A percentile compares a stretch with the other conserved stretches of the same genome.
phyloP scores from a whole-genome alignment of 352 stramenopile species.

The Pythium guiyangense region DNA sequence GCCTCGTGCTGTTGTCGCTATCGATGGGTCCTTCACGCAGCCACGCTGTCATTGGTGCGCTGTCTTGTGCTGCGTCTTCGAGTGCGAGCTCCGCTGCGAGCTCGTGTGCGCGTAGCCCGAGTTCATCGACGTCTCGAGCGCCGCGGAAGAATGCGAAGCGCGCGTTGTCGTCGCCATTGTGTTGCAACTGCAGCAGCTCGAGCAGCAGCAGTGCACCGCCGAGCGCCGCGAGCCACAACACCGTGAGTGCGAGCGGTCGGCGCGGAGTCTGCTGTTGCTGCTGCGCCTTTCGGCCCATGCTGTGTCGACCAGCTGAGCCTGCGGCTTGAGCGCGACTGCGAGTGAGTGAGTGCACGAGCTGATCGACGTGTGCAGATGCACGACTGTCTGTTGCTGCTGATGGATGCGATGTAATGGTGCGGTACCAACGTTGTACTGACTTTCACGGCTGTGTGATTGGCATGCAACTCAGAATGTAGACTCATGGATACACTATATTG shows the following conservation, averaged over 20 bases:
- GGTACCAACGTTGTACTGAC: too few species aligned
- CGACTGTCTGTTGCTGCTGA: too few species aligned
- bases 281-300: neutral
- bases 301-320: neutral
- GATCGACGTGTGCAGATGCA: too few species aligned
- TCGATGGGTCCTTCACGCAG: neutral
- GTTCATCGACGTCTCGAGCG: neutral
- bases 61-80: neutral
- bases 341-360: too few species aligned
- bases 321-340: too few species aligned
- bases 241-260: neutral
- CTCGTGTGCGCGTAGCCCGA: neutral
- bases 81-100: neutral
- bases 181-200: slow-evolving; percentile 4
- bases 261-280: neutral
- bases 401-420: too few species aligned
- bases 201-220: slow-evolving; percentile 4
- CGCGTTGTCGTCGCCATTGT: neutral
- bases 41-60: neutral
- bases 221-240: slow-evolving; percentile 1
- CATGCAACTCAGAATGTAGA: too few species aligned
- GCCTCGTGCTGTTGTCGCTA: neutral
- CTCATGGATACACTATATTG: too few species aligned
- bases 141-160: neutral
- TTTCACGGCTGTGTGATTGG: too few species aligned